Percentiles rank a stretch among this genome's conserved stretches.
phyloP scores from a whole-genome alignment of 2,329 filamentous ascomycete species.

The Fusarium cicatricum region DNA sequence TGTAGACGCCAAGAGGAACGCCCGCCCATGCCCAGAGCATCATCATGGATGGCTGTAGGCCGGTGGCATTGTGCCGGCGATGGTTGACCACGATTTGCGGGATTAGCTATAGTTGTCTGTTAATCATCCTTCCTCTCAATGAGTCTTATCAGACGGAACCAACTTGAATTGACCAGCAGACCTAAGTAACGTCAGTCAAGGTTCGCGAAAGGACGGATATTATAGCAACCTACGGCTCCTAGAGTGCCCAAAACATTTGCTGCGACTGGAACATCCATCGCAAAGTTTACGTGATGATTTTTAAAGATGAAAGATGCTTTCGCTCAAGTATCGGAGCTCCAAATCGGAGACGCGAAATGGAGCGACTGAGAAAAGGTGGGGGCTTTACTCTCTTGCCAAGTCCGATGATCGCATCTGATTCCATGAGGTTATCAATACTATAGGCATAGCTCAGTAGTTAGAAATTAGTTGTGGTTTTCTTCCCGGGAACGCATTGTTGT shows the following conservation, averaged over 20 bases:
- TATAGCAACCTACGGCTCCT: conserved; percentile 57
- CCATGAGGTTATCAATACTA: too few relatives aligned
- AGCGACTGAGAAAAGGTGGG: too few relatives aligned
- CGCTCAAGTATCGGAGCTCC: not conserved
- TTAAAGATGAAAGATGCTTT: too few relatives aligned
- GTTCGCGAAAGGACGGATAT: not conserved
- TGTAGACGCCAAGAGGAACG: conserved; percentile 67
- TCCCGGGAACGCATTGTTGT: too few relatives aligned
- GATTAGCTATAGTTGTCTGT: conserved; percentile 59
- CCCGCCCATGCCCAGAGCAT: conserved; percentile 74
- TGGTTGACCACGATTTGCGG: conserved; percentile 76
- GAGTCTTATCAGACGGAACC: not conserved
- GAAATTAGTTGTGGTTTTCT: too few relatives aligned
- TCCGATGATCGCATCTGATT: not conserved
- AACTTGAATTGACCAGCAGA: conserved; percentile 73
- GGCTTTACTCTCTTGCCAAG: too few relatives aligned
- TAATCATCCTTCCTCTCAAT: not conserved
- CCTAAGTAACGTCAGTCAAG: conserved; percentile 28
- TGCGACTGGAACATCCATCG: conserved; percentile 63
- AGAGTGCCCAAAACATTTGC: conserved; percentile 67
- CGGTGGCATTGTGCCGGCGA: conserved; percentile 69
- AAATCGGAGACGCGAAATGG: conserved; percentile 1
- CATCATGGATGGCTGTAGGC: conserved; percentile 76
- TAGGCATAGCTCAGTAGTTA: too few relatives aligned
- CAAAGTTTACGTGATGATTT: not conserved